Evolutionary conservation across 441 rosid genomes (phyloP).

Genomic region (Macaranga tanarius): DNA sequence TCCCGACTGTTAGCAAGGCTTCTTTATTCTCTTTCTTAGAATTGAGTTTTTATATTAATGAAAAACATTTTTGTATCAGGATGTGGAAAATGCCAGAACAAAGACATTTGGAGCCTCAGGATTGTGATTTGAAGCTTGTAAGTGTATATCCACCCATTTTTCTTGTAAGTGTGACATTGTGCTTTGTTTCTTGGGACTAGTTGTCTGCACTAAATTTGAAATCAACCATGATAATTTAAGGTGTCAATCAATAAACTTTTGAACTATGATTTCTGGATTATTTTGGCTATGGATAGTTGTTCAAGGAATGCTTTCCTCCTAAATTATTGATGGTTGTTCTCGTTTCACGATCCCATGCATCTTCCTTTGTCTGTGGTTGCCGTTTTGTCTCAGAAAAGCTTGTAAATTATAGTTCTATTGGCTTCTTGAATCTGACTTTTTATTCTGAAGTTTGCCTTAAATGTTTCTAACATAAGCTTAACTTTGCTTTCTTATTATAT

Average conservation of each 20-base stretch:
- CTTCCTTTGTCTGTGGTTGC: background rate
- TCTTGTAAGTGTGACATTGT: background rate
- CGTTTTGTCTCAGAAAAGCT: background rate
- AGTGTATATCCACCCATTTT: conserved; percentile 27
- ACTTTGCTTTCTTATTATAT: conserved; percentile 7
- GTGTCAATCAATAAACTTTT: too few species aligned
- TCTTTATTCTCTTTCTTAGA: conserved; percentile 5
- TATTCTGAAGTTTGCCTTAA: too few species aligned
- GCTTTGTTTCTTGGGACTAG: too few species aligned
- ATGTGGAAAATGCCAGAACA: conserved; percentile 42
- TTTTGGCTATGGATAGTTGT: too few species aligned
- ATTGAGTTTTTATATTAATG: too few species aligned
- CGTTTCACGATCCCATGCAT: background rate
- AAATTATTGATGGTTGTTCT: background rate
- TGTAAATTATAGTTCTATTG: background rate
- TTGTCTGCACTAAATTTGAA: too few species aligned
- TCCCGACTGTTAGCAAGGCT: conserved; percentile 11
- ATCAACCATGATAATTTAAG: too few species aligned
- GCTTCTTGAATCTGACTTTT: too few species aligned
- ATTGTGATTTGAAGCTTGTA: conserved; percentile 41
- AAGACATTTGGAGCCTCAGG: conserved; percentile 25
- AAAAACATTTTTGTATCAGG: too few species aligned
- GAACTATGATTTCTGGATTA: too few species aligned
- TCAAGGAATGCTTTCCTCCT: too few species aligned
- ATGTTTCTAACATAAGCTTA: too few species aligned